Base-by-base conservation (phyloP, 768 basidiomycete genomes). In the Termitomyces sp. region DNA sequence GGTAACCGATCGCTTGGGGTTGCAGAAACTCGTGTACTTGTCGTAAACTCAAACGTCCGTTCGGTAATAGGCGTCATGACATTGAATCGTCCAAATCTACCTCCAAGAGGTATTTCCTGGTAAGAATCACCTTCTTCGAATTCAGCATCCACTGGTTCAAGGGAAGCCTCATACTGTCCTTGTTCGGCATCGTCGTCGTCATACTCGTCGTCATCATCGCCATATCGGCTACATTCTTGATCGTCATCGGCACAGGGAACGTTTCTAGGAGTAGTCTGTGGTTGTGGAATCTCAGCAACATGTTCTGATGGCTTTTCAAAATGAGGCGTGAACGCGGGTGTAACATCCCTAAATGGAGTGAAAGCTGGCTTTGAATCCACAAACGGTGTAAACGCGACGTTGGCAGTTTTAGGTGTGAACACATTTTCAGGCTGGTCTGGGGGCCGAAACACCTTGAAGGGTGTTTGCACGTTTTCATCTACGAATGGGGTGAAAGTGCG, bases 1-100 rank as follows among this genome's bases (percentile, higher is more conserved):
- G 23, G 43, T 12, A 57, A 54, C 35, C 64, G 60, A 23, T 73
- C 70, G 56, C 74, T 76, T 16, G 80, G 79, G 2, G 80, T 81
- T 15, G 41, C 48, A 42, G 64, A 68, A 22, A 64, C 68, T 55
- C 83, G 75, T 15, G 83, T 88, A 61, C 84, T 88, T 31, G 77
- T 77, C 3, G 89, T 79, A 52, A 70, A 95, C 69, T 98, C 97
- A 63, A 83, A 82, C 10, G 97, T 98, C 39, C 95, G 80, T 70
- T 99, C 97, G 12, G 92, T 92, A 69, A 98, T 98, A 3, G 97
- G 96, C 9, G 96, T 98, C 94, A 99, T 94, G 53, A 95, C 86
- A 64, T 89, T 86, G 71, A 98, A 90, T 54, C 81, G 77, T 33
- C 88, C 89, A 65, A 91, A 89, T 25, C 90, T 82, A 16, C 89